Conservation (phyloP, 768 basidiomycete genomes). For the Pulveroboletus sp. region DNA sequence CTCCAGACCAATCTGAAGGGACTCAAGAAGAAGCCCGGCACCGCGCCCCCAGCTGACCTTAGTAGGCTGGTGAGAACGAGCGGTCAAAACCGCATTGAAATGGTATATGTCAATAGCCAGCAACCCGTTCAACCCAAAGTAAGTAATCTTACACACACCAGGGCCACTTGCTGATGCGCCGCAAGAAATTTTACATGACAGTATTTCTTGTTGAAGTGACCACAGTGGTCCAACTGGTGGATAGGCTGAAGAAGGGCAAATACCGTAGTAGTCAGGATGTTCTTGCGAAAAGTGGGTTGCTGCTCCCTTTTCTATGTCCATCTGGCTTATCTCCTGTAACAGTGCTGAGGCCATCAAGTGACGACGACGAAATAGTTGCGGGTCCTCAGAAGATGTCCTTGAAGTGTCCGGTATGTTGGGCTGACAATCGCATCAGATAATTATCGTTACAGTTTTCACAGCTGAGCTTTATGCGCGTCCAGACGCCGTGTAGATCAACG, state of each 20-base stretch:
- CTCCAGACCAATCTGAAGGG: slow-evolving; percentile 82
- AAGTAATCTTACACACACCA: slow-evolving; percentile 10
- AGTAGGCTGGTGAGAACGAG: slow-evolving; percentile 39
- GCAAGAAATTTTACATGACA: slow-evolving; percentile 89
- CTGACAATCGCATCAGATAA: not conserved
- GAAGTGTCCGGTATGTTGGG: slow-evolving; percentile 81
- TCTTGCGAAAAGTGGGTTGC: slow-evolving; percentile 59
- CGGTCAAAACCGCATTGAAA: slow-evolving; percentile 68
- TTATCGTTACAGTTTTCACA: slow-evolving; percentile 17
- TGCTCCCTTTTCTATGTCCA: not conserved
- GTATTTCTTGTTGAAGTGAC: slow-evolving; percentile 84
- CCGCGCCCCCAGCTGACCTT: slow-evolving; percentile 85
- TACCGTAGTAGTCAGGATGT: slow-evolving; percentile 63
- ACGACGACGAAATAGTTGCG: slow-evolving; percentile 90
- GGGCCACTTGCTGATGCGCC: slow-evolving; percentile 28
- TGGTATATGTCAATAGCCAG: slow-evolving; percentile 89
- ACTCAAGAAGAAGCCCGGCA: slow-evolving; percentile 92
- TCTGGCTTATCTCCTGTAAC: slow-evolving; percentile 4
- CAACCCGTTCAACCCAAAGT: slow-evolving; percentile 76
- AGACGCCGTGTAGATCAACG: slow-evolving; percentile 81
- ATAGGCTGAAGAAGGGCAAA: slow-evolving; percentile 65
- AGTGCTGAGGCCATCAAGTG: slow-evolving; percentile 60
- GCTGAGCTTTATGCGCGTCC: slow-evolving; percentile 87
- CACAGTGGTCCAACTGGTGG: slow-evolving; percentile 65
- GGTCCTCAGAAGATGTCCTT: slow-evolving; percentile 88